These are phyloP conservation scores for Magnaporthiopsis poae DNA, from an alignment of 2,329 filamentous ascomycete species.

Conservation along the genomic window DNA sequence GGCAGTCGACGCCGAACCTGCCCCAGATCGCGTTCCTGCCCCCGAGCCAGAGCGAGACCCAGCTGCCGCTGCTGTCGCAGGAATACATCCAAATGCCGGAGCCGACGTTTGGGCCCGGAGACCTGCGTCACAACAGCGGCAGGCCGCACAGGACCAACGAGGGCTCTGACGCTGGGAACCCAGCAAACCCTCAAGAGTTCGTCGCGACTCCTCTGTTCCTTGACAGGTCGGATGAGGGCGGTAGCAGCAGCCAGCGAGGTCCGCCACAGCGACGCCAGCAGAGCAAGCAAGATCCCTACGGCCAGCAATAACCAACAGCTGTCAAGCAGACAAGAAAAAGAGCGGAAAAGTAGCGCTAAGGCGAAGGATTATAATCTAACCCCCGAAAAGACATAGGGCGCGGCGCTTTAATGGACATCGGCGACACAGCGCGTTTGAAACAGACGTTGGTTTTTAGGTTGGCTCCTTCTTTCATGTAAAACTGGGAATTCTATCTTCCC, in stretches of 20 bases:
- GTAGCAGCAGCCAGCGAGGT: background rate
- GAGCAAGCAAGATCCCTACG: background rate
- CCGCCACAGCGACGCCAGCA: background rate
- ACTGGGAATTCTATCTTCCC: background rate
- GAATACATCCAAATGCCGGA: slow-evolving; percentile 13
- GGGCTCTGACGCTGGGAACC: slow-evolving; percentile 30
- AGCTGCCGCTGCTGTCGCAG: slow-evolving; percentile 6
- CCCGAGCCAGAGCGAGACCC: slow-evolving; percentile 5
- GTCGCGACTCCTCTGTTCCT: slow-evolving; percentile 1
- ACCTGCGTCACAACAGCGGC: slow-evolving; percentile 23
- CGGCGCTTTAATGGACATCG: background rate
- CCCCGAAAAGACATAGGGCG: background rate
- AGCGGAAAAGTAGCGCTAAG: background rate
- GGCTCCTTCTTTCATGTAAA: background rate
- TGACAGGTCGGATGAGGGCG: background rate
- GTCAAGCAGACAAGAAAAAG: background rate
- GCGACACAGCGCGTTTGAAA: background rate
- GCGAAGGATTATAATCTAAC: background rate
- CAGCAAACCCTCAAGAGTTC: slow-evolving; percentile 12
- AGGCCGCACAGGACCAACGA: slow-evolving; percentile 26
- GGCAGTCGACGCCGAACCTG: background rate
- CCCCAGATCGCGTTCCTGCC: slow-evolving; percentile 1
- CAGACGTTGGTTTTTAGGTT: background rate
- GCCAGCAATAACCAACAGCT: background rate
- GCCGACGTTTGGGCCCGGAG: slow-evolving; percentile 26